Conservation (phyloP, 805 yeast genomes). For the Candida bentonensis region DNA sequence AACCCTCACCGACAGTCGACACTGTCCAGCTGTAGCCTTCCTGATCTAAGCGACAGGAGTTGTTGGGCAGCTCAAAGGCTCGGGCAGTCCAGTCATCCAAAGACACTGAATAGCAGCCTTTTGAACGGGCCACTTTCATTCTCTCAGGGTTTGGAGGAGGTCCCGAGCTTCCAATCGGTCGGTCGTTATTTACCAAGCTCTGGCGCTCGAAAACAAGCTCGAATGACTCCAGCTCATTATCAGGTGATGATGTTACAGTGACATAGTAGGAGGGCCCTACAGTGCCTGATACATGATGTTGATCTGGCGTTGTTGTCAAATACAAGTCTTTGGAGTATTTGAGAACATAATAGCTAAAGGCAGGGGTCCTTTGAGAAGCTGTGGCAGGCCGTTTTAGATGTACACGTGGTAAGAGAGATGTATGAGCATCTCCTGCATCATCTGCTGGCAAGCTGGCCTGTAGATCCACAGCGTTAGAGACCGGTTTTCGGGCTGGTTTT, state of each 20-base stretch:
- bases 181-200: neutral
- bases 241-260: neutral
- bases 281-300: slow-evolving; percentile 42
- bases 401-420: neutral
- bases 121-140: neutral
- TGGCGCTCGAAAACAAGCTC: neutral
- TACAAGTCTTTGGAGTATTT: slow-evolving; percentile 41
- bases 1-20: neutral
- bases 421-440: too few relatives aligned
- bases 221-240: neutral
- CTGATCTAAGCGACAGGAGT: neutral
- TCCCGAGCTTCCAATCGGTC: neutral
- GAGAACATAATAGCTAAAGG: slow-evolving; percentile 53
- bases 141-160: slow-evolving; percentile 18
- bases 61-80: slow-evolving; percentile 1
- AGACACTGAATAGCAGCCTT: neutral
- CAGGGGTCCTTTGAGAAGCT: slow-evolving; percentile 16
- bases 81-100: neutral
- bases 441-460: too few relatives aligned
- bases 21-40: neutral
- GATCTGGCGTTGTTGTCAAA: slow-evolving; percentile 53
- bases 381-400: neutral
- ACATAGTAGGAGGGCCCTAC: slow-evolving; percentile 52
- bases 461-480: too few relatives aligned
- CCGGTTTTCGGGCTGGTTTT: neutral